Evolutionary conservation across 202 grass and related monocot genomes (phyloP).

Genomic region (Digitaria exilis): DNA sequence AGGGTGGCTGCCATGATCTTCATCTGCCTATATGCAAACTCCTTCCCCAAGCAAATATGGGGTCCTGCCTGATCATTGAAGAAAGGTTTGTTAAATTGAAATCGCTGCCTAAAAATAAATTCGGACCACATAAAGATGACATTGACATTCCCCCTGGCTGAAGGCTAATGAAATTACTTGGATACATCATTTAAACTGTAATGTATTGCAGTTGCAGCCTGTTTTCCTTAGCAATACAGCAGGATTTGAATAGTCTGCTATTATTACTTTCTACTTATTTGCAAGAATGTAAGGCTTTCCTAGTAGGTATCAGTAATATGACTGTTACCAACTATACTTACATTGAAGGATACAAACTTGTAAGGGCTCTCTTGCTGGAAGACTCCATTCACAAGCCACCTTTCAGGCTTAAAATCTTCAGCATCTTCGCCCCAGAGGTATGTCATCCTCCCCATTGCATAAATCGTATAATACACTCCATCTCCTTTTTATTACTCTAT

Average conservation of each 20-base stretch:
- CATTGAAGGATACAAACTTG: constrained; percentile 66
- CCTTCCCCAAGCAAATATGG: constrained; percentile 68
- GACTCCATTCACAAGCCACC: constrained; percentile 64
- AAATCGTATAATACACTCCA: constrained; percentile 55
- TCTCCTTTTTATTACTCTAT: constrained; percentile 56
- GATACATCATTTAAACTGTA: not conserved
- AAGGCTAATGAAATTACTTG: not conserved
- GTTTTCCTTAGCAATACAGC: constrained; percentile 4
- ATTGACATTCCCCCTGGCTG: not conserved
- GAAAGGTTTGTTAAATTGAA: constrained; percentile 34
- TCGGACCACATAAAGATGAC: not conserved
- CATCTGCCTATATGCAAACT: constrained; percentile 78
- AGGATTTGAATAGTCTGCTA: constrained; percentile 1
- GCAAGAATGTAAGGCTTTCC: not conserved
- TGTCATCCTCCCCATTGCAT: constrained; percentile 78
- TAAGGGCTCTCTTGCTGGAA: constrained; percentile 68
- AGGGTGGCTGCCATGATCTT: constrained; percentile 61
- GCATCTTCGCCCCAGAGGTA: constrained; percentile 75
- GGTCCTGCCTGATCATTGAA: constrained; percentile 52
- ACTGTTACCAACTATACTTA: constrained; percentile 18
- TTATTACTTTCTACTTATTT: constrained; percentile 8
- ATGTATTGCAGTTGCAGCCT: not conserved
- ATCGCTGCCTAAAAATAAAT: not conserved
- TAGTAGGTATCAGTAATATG: not conserved
- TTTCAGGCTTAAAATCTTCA: constrained; percentile 57